Evolutionary conservation across 345 rosid species (phyloP).

Genomic region (Xanthoceras sorbifolium): DNA sequence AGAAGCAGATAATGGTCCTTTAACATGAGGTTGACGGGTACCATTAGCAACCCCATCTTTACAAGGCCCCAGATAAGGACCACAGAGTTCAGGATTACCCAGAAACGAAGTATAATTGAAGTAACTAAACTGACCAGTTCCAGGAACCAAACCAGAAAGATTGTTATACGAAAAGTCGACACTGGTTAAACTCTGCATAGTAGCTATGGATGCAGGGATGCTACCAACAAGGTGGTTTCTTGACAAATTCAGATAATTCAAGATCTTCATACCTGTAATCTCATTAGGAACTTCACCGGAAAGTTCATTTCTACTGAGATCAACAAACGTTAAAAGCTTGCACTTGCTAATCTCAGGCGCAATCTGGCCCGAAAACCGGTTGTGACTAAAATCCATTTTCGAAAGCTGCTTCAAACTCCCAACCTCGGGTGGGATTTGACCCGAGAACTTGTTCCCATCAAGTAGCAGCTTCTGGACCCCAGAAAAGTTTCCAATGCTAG

Average conservation of each 20-base stretch:
- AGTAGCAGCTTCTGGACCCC: constrained; percentile 87
- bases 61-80: constrained; percentile 85
- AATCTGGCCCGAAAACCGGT: constrained; percentile 63
- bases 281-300: constrained; percentile 80
- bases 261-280: constrained; percentile 74
- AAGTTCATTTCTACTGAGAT: constrained; percentile 78
- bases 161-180: constrained; percentile 92
- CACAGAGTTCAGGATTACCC: constrained; percentile 80
- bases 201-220: constrained; percentile 69
- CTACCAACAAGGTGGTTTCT: constrained; percentile 72
- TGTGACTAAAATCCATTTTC: constrained; percentile 76
- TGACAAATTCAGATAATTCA: constrained; percentile 83
- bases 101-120: constrained; percentile 87
- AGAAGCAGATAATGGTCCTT: constrained; percentile 73
- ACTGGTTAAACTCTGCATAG: constrained; percentile 91
- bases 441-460: constrained; percentile 79
- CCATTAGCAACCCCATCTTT: constrained; percentile 58
- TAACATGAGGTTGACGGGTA: constrained; percentile 51
- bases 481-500: constrained; percentile 69
- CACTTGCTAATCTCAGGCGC: constrained; percentile 75
- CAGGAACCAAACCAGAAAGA: constrained; percentile 89
- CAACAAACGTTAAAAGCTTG: constrained; percentile 76
- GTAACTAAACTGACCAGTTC: constrained; percentile 86
- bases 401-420: constrained; percentile 82
- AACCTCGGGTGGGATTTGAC: constrained; percentile 70